Conservation (phyloP, 108 stramenopile species). For the Stephanodiscus triporus region DNA sequence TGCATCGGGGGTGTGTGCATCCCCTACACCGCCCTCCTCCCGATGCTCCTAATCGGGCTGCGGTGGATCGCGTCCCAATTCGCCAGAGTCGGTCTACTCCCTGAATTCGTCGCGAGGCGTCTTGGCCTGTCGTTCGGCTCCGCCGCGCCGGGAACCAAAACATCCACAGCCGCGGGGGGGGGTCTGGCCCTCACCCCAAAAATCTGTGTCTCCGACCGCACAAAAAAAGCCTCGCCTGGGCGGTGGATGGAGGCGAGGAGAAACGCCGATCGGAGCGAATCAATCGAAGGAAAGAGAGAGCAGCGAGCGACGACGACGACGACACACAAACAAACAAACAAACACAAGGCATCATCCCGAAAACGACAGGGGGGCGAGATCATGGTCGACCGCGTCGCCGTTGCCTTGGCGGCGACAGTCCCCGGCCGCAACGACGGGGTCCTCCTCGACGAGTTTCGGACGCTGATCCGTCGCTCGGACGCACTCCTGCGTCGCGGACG, state of each 20-base stretch:
- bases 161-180: neutral
- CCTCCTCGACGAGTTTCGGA: conserved; percentile 11
- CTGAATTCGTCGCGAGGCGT: conserved; percentile 54
- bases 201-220: no score
- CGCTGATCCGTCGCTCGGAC: conserved; percentile 22
- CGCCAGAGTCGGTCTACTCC: conserved; percentile 42
- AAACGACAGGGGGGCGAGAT: no score
- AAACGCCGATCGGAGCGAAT: no score
- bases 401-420: neutral
- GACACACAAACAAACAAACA: no score
- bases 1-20: conserved; percentile 88
- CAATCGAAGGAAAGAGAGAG: no score
- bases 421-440: neutral
- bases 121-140: conserved; percentile 29
- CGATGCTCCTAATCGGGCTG: conserved; percentile 58
- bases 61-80: conserved; percentile 57
- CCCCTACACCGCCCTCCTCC: conserved; percentile 81
- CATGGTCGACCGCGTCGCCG: no score
- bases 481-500: conserved; percentile 24
- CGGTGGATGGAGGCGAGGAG: no score
- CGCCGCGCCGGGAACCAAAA: neutral
- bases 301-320: no score
- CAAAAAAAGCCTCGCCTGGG: no score
- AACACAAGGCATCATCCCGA: no score
- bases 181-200: no score